These are phyloP conservation scores for Lodderomyces beijingensis DNA, from an alignment of 1,139 yeast genomes.

Conservation along the genomic window DNA sequence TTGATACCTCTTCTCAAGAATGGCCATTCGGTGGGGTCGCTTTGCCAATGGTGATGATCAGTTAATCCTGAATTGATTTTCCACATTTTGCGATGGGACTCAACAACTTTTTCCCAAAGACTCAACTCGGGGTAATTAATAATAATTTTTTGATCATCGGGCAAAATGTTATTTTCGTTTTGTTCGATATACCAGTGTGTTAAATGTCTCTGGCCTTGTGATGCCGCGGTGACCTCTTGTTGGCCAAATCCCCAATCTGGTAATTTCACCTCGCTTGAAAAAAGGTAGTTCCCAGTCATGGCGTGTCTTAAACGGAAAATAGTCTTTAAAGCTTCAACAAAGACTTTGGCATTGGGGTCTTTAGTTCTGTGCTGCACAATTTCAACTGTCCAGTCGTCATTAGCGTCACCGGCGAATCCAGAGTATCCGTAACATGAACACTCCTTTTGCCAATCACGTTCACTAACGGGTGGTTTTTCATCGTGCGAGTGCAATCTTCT, in stretches of 20 bases:
- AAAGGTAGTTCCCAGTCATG: conserved; percentile 83
- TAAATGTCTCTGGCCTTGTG: conserved; percentile 70
- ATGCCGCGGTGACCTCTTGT: conserved; percentile 93
- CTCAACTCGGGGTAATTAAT: conserved; percentile 59
- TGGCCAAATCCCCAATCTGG: conserved; percentile 95
- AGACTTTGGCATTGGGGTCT: conserved; percentile 54
- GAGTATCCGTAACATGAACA: conserved; percentile 87
- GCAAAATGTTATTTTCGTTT: conserved; percentile 45
- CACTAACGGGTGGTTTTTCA: conserved; percentile 88
- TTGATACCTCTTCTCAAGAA: conserved; percentile 84
- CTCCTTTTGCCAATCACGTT: conserved; percentile 95
- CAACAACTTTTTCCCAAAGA: conserved; percentile 68
- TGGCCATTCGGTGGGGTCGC: conserved; percentile 89
- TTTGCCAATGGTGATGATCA: conserved; percentile 82
- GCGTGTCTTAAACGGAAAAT: conserved; percentile 86
- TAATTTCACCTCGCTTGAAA: conserved; percentile 79
- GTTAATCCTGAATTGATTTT: conserved; percentile 78
- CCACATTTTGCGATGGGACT: conserved; percentile 91
- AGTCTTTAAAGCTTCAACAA: conserved; percentile 75
- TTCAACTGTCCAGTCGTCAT: conserved; percentile 92
- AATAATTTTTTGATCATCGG: conserved; percentile 21
- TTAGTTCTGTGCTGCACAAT: conserved; percentile 60
- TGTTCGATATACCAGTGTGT: conserved; percentile 88
- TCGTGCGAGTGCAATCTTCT: conserved; percentile 96
- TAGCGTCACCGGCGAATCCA: conserved; percentile 91